Evolutionary conservation across 148 eudicot genomes (phyloP).

Genomic region (Camellia japonica): DNA sequence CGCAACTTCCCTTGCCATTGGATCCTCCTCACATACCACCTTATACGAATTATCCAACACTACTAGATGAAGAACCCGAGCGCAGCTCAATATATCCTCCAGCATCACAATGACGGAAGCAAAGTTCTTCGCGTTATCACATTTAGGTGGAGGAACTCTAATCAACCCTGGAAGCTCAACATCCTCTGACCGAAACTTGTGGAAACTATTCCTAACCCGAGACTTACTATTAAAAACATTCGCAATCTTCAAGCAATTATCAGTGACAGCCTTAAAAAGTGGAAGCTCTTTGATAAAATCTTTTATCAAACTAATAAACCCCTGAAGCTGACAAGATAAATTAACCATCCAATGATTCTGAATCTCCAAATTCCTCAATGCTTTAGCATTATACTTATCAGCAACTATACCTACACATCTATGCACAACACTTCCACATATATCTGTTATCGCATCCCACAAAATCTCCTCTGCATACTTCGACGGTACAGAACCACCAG

Average conservation of each 20-base stretch:
- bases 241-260: constrained; percentile 33
- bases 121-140: constrained; percentile 24
- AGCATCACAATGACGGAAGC: constrained; percentile 27
- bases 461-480: constrained; percentile 19
- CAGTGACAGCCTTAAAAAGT: constrained; percentile 22
- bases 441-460: constrained; percentile 9
- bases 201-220: constrained; percentile 27
- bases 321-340: constrained; percentile 34
- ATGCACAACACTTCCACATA: constrained; percentile 15
- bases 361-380: constrained; percentile 21
- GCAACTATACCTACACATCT: constrained; percentile 23
- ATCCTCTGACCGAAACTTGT: constrained; percentile 30
- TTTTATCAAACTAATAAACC: constrained; percentile 28
- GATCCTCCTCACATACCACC: constrained; percentile 24
- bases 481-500: constrained; percentile 10
- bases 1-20: constrained; percentile 30
- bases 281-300: constrained; percentile 35
- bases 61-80: constrained; percentile 27
- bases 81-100: constrained; percentile 36
- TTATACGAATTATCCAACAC: constrained; percentile 40
- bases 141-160: constrained; percentile 29
- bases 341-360: constrained; percentile 27
- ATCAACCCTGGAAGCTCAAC: constrained; percentile 22
- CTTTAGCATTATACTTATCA: constrained; percentile 15
- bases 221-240: constrained; percentile 29